Evolutionary conservation across 306 rosid species (phyloP).

Genomic region (Vigna angularis): DNA sequence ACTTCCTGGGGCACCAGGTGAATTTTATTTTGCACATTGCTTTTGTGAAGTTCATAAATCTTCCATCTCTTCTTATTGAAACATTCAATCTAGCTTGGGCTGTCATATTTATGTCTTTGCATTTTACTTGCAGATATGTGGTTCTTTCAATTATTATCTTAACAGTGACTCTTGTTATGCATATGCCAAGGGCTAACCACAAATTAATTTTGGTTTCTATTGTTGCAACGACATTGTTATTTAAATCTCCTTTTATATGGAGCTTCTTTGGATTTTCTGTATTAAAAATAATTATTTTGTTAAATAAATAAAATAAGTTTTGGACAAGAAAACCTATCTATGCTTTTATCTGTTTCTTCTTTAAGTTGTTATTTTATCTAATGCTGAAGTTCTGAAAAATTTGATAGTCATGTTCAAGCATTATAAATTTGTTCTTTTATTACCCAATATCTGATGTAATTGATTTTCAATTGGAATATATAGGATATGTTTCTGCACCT

Average conservation of each 20-base stretch:
- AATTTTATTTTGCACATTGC: constrained; percentile 6
- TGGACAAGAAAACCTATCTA: neutral
- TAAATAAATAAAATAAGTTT: constrained; percentile 11
- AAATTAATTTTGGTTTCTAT: neutral
- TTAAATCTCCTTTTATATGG: neutral
- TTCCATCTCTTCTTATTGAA: constrained; percentile 25
- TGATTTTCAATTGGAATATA: constrained; percentile 25
- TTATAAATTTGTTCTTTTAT: constrained; percentile 11
- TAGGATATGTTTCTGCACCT: constrained; percentile 53
- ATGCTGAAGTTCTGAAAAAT: constrained; percentile 20
- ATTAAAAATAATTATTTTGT: neutral
- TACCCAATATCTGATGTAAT: constrained; percentile 18
- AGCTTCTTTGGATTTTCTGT: constrained; percentile 8
- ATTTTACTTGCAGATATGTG: constrained; percentile 9
- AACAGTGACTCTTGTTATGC: neutral
- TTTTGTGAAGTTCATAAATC: neutral
- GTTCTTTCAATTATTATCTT: constrained; percentile 1
- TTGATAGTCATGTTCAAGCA: constrained; percentile 24
- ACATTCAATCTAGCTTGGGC: constrained; percentile 9
- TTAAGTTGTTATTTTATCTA: constrained; percentile 25
- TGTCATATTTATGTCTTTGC: constrained; percentile 15
- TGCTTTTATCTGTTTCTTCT: constrained; percentile 10
- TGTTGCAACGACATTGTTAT: constrained; percentile 15
- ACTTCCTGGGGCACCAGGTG: constrained; percentile 76
- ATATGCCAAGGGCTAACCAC: neutral